These are phyloP conservation scores for Blastobotrys aristatus DNA, from an alignment of 1,139 yeast species.

Conservation along the genomic window DNA sequence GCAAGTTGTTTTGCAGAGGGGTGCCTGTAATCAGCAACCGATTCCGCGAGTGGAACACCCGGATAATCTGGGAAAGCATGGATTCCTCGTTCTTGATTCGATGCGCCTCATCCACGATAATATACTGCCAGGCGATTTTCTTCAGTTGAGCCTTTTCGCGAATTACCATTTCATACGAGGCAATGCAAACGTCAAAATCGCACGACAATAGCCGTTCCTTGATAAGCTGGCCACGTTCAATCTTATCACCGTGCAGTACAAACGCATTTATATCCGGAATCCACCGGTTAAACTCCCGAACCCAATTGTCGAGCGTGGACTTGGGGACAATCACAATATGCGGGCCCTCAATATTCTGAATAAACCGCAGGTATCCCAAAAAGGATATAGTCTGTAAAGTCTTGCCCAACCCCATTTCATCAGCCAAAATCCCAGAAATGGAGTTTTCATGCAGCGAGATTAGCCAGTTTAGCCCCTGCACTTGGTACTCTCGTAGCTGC, in stretches of 20 bases:
- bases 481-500: conserved; percentile 50
- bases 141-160: conserved; percentile 78
- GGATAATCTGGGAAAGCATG: conserved; percentile 81
- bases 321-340: conserved; percentile 91
- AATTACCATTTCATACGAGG: conserved; percentile 90
- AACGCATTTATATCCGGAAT: conserved; percentile 91
- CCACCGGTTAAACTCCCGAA: conserved; percentile 90
- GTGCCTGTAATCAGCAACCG: conserved; percentile 91
- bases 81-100: conserved; percentile 93
- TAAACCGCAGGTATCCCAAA: conserved; percentile 77
- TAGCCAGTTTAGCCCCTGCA: conserved; percentile 92
- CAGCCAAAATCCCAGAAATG: conserved; percentile 89
- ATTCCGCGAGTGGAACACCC: conserved; percentile 80
- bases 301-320: conserved; percentile 93
- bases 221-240: conserved; percentile 58
- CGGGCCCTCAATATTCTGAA: conserved; percentile 77
- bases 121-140: conserved; percentile 89
- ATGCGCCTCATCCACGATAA: conserved; percentile 94
- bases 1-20: conserved; percentile 89
- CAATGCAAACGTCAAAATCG: conserved; percentile 84
- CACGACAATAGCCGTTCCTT: conserved; percentile 58
- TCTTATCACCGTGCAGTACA: conserved; percentile 84
- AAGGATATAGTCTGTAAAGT: conserved; percentile 92
- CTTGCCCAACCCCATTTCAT: conserved; percentile 97
- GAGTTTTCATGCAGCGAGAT: conserved; percentile 77